A percentile compares a stretch with the other conserved stretches of the same genome.
Conservation (phyloP, 768 basidiomycete genomes). For the Termitomyces titanicus region DNA sequence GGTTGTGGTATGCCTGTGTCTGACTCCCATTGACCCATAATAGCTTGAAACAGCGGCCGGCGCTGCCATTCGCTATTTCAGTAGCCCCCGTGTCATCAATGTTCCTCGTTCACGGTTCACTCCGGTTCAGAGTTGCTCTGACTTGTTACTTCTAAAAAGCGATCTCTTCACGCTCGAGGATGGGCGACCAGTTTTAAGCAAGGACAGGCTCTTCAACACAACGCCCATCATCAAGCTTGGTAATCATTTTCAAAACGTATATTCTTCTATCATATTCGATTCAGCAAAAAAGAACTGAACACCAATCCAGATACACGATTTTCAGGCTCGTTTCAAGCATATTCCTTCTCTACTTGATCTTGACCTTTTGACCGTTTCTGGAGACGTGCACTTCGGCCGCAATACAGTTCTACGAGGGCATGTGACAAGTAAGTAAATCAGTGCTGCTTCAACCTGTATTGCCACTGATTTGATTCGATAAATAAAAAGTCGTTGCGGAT, state of each 20-base stretch:
- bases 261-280: too few species aligned
- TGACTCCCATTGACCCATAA: background rate
- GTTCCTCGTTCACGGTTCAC: conserved; percentile 82
- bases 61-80: conserved; percentile 81
- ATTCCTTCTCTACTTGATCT: conserved; percentile 76
- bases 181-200: conserved; percentile 68
- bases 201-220: conserved; percentile 57
- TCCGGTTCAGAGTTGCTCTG: conserved; percentile 70
- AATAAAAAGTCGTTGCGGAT: conserved; percentile 46
- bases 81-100: conserved; percentile 72
- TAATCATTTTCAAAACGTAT: conserved; percentile 80
- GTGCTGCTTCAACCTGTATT: background rate
- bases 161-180: conserved; percentile 76
- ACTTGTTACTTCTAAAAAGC: conserved; percentile 70
- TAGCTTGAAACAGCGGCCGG: conserved; percentile 77
- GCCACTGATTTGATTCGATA: background rate
- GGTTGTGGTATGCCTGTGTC: too few species aligned
- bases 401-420: conserved; percentile 73
- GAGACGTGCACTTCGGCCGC: conserved; percentile 72
- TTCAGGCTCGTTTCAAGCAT: conserved; percentile 78
- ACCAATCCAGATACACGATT: conserved; percentile 52
- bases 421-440: conserved; percentile 50
- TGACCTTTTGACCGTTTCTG: conserved; percentile 80
- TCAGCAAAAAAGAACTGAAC: too few species aligned
- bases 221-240: conserved; percentile 83